Base-by-base conservation (phyloP, 2,329 filamentous ascomycete species). In the Diaporthe citri region DNA sequence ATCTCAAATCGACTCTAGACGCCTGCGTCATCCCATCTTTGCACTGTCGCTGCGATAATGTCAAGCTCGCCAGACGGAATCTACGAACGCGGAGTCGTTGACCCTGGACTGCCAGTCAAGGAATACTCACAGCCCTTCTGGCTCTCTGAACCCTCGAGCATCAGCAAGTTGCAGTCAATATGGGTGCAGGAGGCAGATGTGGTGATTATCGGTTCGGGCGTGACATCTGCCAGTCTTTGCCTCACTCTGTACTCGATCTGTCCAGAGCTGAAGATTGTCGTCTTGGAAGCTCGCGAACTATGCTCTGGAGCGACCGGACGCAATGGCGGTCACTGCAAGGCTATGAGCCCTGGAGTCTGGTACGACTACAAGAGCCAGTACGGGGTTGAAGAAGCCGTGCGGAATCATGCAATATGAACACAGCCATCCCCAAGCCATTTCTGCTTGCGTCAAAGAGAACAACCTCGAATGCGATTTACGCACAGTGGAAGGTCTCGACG, bases 331-430 rank as follows among this genome's bases (percentile, higher is more conserved):
- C 56, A 36, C 17, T 39, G 31, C 31, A 57, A 57, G 22, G 31
- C 55, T 17, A 57, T 57, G 55, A 57, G 55, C 55, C 28, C 55
- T 20, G 55, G 55, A 7, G 56, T 59, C 56, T 59, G 56, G 56
- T 39, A 59, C 31, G 56, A 59, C 34, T 59, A 59, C 56, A 59
- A 39, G 31, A 13, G 22, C 8, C 56, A 59, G 56, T 59, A 59
- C 6, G 56, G 56, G 7, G 31, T 39, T n/a, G 56, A 59, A 39
- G 34, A 59, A 59, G 56, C 56, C 9, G 31, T 59, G 31, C 31
- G 31, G 34, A 59, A n/a, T 59, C 56, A 59, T 59, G 34, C 31
- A 59, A 3, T 59, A 59, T n/a, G 56, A 59, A 34, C 56, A 59
- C 12, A 59, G 56, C 56, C 56, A 36, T 36, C 56, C 39, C 31